phyloP scores from a whole-genome alignment of 2,329 filamentous ascomycete species.

The Exophiala viscosa region DNA sequence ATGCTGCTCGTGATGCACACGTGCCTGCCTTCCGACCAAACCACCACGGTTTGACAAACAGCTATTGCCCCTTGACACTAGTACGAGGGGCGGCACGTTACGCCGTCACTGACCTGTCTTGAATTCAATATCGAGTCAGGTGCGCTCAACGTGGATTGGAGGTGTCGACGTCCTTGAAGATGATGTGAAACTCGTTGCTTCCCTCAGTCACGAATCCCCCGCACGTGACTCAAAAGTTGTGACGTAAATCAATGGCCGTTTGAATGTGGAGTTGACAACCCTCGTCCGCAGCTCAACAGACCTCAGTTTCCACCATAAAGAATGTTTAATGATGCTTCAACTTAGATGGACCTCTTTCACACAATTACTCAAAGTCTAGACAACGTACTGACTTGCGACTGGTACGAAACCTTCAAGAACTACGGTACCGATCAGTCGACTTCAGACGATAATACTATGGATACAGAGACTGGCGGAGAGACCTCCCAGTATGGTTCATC shows the following conservation, averaged over 20 bases:
- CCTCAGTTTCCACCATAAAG: background rate
- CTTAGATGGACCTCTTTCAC: constrained; percentile 27
- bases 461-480: constrained; percentile 59
- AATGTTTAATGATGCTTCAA: background rate
- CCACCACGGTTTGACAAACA: too few relatives aligned
- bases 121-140: too few relatives aligned
- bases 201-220: too few relatives aligned
- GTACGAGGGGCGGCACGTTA: too few relatives aligned
- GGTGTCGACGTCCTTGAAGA: too few relatives aligned
- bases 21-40: too few relatives aligned
- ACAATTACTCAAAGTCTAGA: constrained; percentile 24
- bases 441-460: constrained; percentile 47
- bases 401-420: constrained; percentile 22
- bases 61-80: too few relatives aligned
- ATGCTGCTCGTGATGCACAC: too few relatives aligned
- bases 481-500: constrained; percentile 50
- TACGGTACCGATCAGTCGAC: constrained; percentile 16
- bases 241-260: background rate
- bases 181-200: too few relatives aligned
- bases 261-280: background rate
- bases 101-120: too few relatives aligned
- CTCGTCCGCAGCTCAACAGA: constrained; percentile 7
- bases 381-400: constrained; percentile 26
- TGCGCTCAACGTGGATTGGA: too few relatives aligned
- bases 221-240: background rate